These are phyloP conservation scores for Nematocida major DNA, from an alignment of 371 early-diverging fungal species.

Conservation along the genomic window DNA sequence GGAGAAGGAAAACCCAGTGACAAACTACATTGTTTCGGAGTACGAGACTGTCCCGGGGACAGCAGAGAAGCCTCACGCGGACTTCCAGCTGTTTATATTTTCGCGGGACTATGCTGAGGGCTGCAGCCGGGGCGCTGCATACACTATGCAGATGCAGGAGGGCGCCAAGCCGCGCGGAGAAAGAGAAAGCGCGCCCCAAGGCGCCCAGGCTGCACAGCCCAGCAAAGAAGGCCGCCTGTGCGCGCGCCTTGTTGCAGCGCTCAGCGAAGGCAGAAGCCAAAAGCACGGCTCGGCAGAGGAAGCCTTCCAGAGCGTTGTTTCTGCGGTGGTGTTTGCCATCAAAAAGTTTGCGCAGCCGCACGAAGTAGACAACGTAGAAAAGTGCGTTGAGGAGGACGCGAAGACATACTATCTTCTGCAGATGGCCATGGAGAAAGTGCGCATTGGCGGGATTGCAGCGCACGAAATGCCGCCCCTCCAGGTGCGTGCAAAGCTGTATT, in stretches of 20 bases:
- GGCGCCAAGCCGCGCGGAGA: neutral
- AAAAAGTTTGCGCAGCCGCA: neutral
- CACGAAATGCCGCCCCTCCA: neutral
- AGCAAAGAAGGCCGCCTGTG: neutral
- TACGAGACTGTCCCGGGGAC: neutral
- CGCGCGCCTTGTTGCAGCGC: neutral
- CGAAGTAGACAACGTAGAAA: neutral
- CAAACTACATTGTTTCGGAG: constrained; percentile 17
- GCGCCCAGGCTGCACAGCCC: neutral
- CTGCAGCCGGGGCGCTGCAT: constrained; percentile 15
- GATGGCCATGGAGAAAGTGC: neutral
- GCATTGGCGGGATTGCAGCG: neutral
- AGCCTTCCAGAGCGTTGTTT: neutral
- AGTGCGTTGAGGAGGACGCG: neutral
- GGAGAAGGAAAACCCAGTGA: constrained; percentile 38
- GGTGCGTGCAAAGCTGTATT: neutral
- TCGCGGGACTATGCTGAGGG: constrained; percentile 10
- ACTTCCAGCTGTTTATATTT: constrained; percentile 34
- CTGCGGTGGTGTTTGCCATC: neutral
- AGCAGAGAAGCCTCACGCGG: neutral
- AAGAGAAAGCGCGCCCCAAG: neutral
- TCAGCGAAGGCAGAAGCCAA: neutral
- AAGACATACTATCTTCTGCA: constrained; percentile 8
- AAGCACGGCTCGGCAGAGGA: neutral
- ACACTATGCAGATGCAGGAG: constrained; percentile 6